phyloP scores from a whole-genome alignment of 495 filamentous ascomycete genomes.

The Hypoxylon fuscum region DNA sequence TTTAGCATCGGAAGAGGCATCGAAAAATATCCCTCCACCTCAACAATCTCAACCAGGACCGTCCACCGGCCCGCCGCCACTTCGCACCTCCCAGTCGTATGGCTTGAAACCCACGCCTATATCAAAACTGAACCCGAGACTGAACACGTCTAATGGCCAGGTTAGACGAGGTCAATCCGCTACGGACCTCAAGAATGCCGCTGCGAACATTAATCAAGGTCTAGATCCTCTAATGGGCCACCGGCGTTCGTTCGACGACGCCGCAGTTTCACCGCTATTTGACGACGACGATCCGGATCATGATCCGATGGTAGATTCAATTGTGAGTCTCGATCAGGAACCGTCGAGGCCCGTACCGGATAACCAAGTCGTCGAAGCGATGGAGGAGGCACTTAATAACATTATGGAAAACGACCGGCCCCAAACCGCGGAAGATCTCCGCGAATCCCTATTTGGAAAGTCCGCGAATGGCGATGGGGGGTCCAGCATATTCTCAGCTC shows the following conservation, averaged over 20 bases:
- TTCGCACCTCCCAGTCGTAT: slow-evolving; percentile 46
- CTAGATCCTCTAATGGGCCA: slow-evolving; percentile 48
- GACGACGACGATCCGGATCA: slow-evolving; percentile 64
- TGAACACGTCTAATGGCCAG: slow-evolving; percentile 38
- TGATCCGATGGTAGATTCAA: slow-evolving; percentile 61
- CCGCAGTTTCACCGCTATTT: slow-evolving; percentile 55
- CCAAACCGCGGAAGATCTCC: slow-evolving; percentile 70
- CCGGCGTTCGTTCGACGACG: slow-evolving; percentile 59
- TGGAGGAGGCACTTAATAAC: slow-evolving; percentile 93
- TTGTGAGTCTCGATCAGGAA: slow-evolving; percentile 63
- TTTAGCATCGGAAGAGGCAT: slow-evolving; percentile 84
- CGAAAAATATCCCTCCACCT: slow-evolving; percentile 50
- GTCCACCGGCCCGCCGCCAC: slow-evolving; percentile 41
- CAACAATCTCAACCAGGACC: slow-evolving; percentile 35
- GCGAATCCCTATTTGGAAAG: slow-evolving; percentile 63
- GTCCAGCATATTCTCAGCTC: slow-evolving; percentile 58
- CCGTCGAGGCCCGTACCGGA: slow-evolving; percentile 53
- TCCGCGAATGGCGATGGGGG: slow-evolving; percentile 60
- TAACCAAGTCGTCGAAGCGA: slow-evolving; percentile 80
- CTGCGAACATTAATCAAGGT: slow-evolving; percentile 43
- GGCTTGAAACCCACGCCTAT: slow-evolving; percentile 51
- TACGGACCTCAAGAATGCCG: slow-evolving; percentile 50
- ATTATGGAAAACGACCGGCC: slow-evolving; percentile 80
- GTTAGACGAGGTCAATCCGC: slow-evolving; percentile 55
- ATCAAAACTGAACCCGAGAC: slow-evolving; percentile 49